phyloP scores from a whole-genome alignment of 495 filamentous ascomycete species.

The Hypoxylon lenormandii region DNA sequence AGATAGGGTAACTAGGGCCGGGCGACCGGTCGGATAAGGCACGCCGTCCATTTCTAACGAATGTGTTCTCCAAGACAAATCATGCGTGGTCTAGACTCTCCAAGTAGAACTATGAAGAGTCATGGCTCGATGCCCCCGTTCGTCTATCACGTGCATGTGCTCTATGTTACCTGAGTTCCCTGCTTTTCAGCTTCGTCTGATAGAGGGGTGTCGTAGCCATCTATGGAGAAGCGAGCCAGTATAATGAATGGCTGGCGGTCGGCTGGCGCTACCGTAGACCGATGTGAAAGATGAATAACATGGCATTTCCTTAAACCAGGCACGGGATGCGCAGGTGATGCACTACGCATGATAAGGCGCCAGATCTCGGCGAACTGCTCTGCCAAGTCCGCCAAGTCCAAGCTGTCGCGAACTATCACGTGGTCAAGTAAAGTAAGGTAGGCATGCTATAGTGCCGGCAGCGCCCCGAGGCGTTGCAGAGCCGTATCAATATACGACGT shows the following conservation, averaged over 20 bases:
- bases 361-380: conserved; percentile 19
- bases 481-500: conserved; percentile 8
- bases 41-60: conserved; percentile 1
- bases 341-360: conserved; percentile 23
- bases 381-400: background rate
- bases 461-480: too few species aligned
- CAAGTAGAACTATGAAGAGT: conserved; percentile 16
- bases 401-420: conserved; percentile 1
- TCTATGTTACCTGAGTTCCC: conserved; percentile 1
- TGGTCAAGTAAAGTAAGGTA: background rate
- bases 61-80: conserved; percentile 20
- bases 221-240: conserved; percentile 10
- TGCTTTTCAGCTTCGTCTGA: conserved; percentile 5
- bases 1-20: conserved; percentile 37
- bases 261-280: conserved; percentile 29
- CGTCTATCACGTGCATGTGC: conserved; percentile 25
- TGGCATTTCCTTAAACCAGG: conserved; percentile 1
- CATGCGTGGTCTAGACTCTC: conserved; percentile 31
- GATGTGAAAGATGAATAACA: conserved; percentile 14
- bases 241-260: background rate
- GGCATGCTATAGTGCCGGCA: too few species aligned
- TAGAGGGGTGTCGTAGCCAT: background rate
- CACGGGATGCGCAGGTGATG: conserved; percentile 6
- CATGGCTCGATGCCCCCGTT: conserved; percentile 11
- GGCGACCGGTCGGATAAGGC: conserved; percentile 23